phyloP scores from a whole-genome alignment of 768 basidiomycete genomes.

The Leccinum rimulosum region DNA sequence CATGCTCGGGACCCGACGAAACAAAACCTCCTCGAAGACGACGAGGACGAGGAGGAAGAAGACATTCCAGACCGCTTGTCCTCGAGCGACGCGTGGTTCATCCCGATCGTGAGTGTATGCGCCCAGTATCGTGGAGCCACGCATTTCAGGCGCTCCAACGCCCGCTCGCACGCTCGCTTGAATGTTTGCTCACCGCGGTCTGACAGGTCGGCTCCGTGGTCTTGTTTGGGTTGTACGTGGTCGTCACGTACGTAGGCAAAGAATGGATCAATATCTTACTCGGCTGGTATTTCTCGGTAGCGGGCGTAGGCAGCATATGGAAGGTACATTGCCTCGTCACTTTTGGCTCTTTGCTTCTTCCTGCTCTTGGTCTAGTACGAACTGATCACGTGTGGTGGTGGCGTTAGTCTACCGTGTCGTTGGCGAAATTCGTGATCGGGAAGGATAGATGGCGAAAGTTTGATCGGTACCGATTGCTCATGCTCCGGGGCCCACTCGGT shows the following conservation, averaged over 20 bases:
- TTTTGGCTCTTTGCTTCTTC: not conserved
- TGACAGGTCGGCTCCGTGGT: constrained; percentile 64
- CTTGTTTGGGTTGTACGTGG: constrained; percentile 64
- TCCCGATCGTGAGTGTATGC: constrained; percentile 60
- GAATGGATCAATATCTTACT: constrained; percentile 83
- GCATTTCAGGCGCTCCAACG: not conserved
- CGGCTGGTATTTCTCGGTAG: constrained; percentile 69
- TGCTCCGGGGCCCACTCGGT: constrained; percentile 51
- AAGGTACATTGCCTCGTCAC: constrained; percentile 38
- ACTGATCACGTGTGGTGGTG: not conserved
- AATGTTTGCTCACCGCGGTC: not conserved
- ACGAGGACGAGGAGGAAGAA: constrained; percentile 51
- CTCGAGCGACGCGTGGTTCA: constrained; percentile 67
- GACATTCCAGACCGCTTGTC: constrained; percentile 59
- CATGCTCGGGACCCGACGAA: not conserved
- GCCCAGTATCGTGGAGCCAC: not conserved
- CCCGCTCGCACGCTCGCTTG: not conserved
- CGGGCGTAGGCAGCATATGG: constrained; percentile 66
- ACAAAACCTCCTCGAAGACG: constrained; percentile 34
- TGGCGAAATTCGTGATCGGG: constrained; percentile 50
- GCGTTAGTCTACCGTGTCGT: constrained; percentile 47
- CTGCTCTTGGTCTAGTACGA: not conserved
- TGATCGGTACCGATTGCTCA: constrained; percentile 41
- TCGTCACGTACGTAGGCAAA: constrained; percentile 74
- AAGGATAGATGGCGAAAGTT: constrained; percentile 55